Evolutionary conservation across 768 basidiomycete genomes (phyloP).

Genomic region (Mycena pura): DNA sequence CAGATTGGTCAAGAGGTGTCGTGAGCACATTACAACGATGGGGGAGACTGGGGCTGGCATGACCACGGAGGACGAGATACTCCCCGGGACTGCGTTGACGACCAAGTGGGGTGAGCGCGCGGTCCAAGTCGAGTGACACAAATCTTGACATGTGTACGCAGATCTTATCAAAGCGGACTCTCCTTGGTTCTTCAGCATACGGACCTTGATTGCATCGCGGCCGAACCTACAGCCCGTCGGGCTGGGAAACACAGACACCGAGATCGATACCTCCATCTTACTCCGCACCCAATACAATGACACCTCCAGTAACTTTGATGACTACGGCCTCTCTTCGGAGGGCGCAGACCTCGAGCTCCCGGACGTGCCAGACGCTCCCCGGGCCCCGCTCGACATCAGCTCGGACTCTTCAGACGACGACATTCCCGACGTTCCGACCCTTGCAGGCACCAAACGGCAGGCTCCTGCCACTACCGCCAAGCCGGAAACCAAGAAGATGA

Average conservation of each 20-base stretch:
- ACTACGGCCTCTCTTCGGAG: too few relatives aligned
- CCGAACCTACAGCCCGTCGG: not conserved
- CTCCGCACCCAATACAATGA: not conserved
- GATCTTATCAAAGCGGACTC: not conserved
- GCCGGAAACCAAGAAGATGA: conserved; percentile 3
- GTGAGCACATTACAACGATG: not conserved
- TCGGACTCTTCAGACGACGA: too few relatives aligned
- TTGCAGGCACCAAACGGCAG: not conserved
- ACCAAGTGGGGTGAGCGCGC: not conserved
- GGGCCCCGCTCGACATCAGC: not conserved
- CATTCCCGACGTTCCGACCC: not conserved
- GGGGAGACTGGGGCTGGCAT: not conserved
- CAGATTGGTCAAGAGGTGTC: too few relatives aligned
- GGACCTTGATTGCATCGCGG: not conserved
- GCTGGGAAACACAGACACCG: not conserved
- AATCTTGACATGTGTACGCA: not conserved
- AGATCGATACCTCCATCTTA: not conserved
- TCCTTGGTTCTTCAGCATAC: not conserved
- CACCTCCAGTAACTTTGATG: not conserved
- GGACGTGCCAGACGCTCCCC: not conserved
- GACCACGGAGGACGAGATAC: not conserved
- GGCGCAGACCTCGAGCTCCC: too few relatives aligned
- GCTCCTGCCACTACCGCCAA: not conserved
- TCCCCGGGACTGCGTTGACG: not conserved
- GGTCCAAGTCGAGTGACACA: not conserved